A percentile compares a stretch with the other conserved stretches of the same genome.
Conservation (phyloP, 1,139 yeast species). For the Geotrichum citri-aurantii region DNA sequence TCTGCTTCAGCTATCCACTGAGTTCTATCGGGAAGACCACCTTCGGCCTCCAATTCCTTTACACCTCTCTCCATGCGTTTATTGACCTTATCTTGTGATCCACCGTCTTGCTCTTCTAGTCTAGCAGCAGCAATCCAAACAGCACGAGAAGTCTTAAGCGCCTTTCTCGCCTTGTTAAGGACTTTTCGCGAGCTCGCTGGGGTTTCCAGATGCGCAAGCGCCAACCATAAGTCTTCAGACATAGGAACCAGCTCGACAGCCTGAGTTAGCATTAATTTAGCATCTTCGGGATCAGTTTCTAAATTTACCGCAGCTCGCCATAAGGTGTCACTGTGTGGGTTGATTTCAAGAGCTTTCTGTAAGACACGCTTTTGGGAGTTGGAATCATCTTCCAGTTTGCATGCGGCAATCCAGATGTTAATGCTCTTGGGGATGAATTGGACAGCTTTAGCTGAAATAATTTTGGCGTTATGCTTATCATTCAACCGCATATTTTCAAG, state of each 20-base stretch:
- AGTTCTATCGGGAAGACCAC: slow-evolving; percentile 34
- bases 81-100: slow-evolving; percentile 41
- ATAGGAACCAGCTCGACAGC: slow-evolving; percentile 68
- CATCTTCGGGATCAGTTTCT: slow-evolving; percentile 45
- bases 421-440: slow-evolving; percentile 51
- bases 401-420: slow-evolving; percentile 67
- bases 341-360: slow-evolving; percentile 66
- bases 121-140: slow-evolving; percentile 71
- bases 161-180: slow-evolving; percentile 52
- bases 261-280: slow-evolving; percentile 50
- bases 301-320: slow-evolving; percentile 52
- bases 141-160: slow-evolving; percentile 45
- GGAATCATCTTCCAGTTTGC: slow-evolving; percentile 55
- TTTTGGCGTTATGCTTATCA: slow-evolving; percentile 43
- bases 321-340: slow-evolving; percentile 58
- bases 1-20: slow-evolving; percentile 50
- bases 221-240: slow-evolving; percentile 62
- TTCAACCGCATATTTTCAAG: slow-evolving; percentile 71
- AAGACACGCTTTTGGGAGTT: slow-evolving; percentile 50
- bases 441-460: slow-evolving; percentile 63
- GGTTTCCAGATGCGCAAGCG: slow-evolving; percentile 42
- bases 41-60: slow-evolving; percentile 37
- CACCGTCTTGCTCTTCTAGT: slow-evolving; percentile 55
- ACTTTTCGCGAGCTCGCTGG: slow-evolving; percentile 49
- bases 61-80: slow-evolving; percentile 51